These are phyloP conservation scores for Craspedostauros australis DNA, from an alignment of 108 stramenopile species.

Conservation along the genomic window DNA sequence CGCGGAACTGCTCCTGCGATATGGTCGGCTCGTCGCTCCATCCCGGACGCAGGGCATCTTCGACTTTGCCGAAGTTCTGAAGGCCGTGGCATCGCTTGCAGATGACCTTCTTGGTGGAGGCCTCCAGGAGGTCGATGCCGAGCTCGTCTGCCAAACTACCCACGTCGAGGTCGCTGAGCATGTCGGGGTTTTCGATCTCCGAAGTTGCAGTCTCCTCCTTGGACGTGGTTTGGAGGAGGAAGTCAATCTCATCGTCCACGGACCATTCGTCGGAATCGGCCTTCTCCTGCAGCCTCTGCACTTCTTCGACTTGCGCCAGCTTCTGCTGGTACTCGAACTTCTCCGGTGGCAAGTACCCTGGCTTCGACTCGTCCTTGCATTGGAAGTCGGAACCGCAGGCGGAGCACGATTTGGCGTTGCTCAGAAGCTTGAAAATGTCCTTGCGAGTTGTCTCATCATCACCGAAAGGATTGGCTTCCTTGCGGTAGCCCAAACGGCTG, in stretches of 20 bases:
- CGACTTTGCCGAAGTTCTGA: slow-evolving; percentile 80
- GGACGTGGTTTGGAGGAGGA: slow-evolving; percentile 54
- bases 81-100: slow-evolving; percentile 83
- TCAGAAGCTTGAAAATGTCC: slow-evolving; percentile 54
- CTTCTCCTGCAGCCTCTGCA: slow-evolving; percentile 68
- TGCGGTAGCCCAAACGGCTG: slow-evolving; percentile 56
- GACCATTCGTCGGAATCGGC: slow-evolving; percentile 74
- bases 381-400: slow-evolving; percentile 87
- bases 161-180: slow-evolving; percentile 37
- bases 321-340: slow-evolving; percentile 70
- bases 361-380: slow-evolving; percentile 41
- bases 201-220: slow-evolving; percentile 12
- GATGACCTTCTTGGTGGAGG: slow-evolving; percentile 68
- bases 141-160: slow-evolving; percentile 63
- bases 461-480: slow-evolving; percentile 70
- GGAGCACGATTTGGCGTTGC: slow-evolving; percentile 75
- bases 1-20: slow-evolving; percentile 75
- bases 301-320: slow-evolving; percentile 67
- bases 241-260: slow-evolving; percentile 82
- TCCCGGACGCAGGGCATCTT: slow-evolving; percentile 63
- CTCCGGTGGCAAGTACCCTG: slow-evolving; percentile 74
- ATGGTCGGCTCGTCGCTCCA: slow-evolving; percentile 84
- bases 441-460: slow-evolving; percentile 73
- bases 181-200: slow-evolving; percentile 2
- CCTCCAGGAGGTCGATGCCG: slow-evolving; percentile 59